Evolutionary conservation across 768 basidiomycete species (phyloP).

Genomic region (Phylloporus sp.): DNA sequence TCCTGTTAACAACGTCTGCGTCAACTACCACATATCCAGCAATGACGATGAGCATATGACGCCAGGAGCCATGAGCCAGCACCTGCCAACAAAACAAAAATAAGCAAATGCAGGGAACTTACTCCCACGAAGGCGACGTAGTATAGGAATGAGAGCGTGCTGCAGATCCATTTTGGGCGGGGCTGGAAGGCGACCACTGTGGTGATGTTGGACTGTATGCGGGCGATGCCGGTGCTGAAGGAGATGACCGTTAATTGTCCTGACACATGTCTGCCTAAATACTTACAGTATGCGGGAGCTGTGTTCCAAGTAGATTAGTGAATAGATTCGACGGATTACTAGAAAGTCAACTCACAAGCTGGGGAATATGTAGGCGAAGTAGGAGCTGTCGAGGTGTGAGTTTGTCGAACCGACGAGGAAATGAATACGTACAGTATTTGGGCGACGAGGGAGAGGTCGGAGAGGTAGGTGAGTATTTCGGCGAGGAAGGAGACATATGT

Average conservation of each 20-base stretch:
- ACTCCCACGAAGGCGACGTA: slow-evolving; percentile 54
- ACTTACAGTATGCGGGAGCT: slow-evolving; percentile 81
- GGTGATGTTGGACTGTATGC: slow-evolving; percentile 85
- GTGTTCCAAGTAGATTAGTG: slow-evolving; percentile 4
- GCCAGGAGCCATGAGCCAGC: slow-evolving; percentile 8
- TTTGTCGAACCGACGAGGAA: not conserved
- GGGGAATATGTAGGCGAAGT: slow-evolving; percentile 87
- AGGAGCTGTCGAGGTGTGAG: slow-evolving; percentile 50
- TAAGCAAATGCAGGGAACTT: slow-evolving; percentile 8
- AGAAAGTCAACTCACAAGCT: slow-evolving; percentile 56
- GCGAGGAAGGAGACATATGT: slow-evolving; percentile 85
- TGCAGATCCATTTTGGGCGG: slow-evolving; percentile 51
- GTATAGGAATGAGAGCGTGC: slow-evolving; percentile 41
- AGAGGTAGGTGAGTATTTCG: slow-evolving; percentile 91
- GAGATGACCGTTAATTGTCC: slow-evolving; percentile 14
- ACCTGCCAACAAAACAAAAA: slow-evolving; percentile 13
- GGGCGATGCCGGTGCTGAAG: slow-evolving; percentile 74
- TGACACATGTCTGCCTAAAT: not conserved
- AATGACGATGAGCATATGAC: slow-evolving; percentile 5
- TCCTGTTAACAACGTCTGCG: slow-evolving; percentile 5
- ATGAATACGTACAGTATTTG: slow-evolving; percentile 69
- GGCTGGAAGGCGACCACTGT: slow-evolving; percentile 79
- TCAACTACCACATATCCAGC: slow-evolving; percentile 6
- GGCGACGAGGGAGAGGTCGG: slow-evolving; percentile 91
- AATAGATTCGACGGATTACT: not conserved